Evolutionary conservation across 257 asterid genomes (phyloP).

Genomic region (Fraxinus americana): DNA sequence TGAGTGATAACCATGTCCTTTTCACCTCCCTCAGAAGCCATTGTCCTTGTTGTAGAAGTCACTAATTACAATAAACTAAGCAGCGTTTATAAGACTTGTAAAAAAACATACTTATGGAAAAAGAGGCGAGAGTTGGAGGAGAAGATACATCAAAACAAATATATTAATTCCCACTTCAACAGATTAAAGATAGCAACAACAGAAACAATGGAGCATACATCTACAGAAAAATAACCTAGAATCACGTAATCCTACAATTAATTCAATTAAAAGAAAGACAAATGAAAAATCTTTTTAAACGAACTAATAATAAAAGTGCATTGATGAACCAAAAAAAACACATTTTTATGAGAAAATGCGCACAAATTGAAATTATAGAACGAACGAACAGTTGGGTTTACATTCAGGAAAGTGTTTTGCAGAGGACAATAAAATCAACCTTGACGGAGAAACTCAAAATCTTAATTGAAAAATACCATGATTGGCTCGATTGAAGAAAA

Average conservation of each 20-base stretch:
- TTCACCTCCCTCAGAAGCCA: conserved; percentile 54
- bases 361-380: not conserved
- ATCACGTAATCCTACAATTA: not conserved
- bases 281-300: no score
- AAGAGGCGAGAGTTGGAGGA: not conserved
- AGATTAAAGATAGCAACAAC: not conserved
- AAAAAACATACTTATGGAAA: not conserved
- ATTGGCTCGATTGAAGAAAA: not conserved
- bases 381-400: no score
- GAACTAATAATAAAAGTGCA: not conserved
- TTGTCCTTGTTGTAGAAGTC: conserved; percentile 20
- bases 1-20: conserved; percentile 61
- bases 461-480: not conserved
- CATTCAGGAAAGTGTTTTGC: not conserved
- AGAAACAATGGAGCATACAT: not conserved
- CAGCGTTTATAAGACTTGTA: conserved; percentile 22
- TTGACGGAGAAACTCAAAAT: not conserved
- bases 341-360: not conserved
- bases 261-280: not conserved
- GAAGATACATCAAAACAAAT: conserved; percentile 1
- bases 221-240: not conserved
- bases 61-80: not conserved
- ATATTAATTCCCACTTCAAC: not conserved
- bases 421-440: conserved; percentile 15
- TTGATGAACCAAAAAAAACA: not conserved